These are phyloP conservation scores for Cryptosporidium bovis DNA, from an alignment of 169 alveolate species.

Conservation along the genomic window DNA sequence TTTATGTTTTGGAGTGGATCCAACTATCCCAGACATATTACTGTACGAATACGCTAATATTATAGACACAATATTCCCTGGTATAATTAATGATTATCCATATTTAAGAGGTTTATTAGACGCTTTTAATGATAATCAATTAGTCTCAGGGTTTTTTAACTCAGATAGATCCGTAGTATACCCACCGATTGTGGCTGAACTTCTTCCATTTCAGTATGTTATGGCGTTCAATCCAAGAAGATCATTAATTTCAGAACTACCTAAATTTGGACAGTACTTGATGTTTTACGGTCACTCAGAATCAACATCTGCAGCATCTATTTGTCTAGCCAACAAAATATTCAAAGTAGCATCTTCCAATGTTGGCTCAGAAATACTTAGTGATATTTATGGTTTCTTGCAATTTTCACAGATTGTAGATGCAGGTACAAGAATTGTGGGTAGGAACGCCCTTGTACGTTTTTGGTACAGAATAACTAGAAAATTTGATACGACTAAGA, in stretches of 20 bases:
- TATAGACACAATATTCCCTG: constrained; percentile 35
- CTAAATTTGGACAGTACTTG: constrained; percentile 51
- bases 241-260: constrained; percentile 15
- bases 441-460: constrained; percentile 41
- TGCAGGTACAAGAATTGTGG: constrained; percentile 34
- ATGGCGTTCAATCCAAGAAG: constrained; percentile 57
- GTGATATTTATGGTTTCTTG: constrained; percentile 46
- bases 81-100: constrained; percentile 48
- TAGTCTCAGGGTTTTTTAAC: constrained; percentile 23
- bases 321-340: constrained; percentile 37
- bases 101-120: constrained; percentile 46
- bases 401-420: constrained; percentile 63
- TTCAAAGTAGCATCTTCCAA: constrained; percentile 1
- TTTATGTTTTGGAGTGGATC: constrained; percentile 29
- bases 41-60: constrained; percentile 38
- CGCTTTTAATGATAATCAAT: constrained; percentile 40
- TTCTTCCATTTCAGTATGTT: constrained; percentile 45
- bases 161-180: constrained; percentile 62
- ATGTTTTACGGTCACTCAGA: constrained; percentile 59
- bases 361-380: constrained; percentile 15
- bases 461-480: constrained; percentile 36
- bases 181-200: constrained; percentile 32
- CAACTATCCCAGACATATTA: constrained; percentile 53
- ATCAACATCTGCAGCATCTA: constrained; percentile 70
- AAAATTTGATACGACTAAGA: constrained; percentile 16